Conservation (phyloP, 495 filamentous ascomycete genomes). For the Trichoderma virens region DNA sequence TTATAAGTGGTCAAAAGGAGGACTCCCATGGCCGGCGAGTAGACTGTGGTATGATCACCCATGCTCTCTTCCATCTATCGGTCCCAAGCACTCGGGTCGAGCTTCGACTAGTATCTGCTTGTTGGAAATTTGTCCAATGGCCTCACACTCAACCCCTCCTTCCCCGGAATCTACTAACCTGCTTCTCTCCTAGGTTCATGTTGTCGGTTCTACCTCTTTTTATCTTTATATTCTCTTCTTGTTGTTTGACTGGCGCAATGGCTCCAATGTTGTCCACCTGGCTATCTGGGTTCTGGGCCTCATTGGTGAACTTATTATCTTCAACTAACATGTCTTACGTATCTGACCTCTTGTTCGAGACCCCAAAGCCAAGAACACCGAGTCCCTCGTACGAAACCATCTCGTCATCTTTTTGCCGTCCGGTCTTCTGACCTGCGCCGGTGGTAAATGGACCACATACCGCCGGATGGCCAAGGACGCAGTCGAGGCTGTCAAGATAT, state of each 20-base stretch:
- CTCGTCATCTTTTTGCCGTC: slow-evolving; percentile 60
- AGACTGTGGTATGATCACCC: slow-evolving; percentile 8
- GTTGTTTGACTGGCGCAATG: slow-evolving; percentile 66
- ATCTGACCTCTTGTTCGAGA: slow-evolving; percentile 71
- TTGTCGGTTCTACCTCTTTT: slow-evolving; percentile 57
- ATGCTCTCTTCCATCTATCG: neutral
- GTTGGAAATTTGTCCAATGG: neutral
- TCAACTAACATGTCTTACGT: slow-evolving; percentile 32
- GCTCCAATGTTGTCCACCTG: slow-evolving; percentile 65
- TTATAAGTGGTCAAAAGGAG: slow-evolving; percentile 26
- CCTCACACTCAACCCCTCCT: neutral
- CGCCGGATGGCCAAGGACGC: slow-evolving; percentile 77
- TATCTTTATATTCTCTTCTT: slow-evolving; percentile 62
- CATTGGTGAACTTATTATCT: slow-evolving; percentile 59
- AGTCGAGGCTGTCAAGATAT: slow-evolving; percentile 8
- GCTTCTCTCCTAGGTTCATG: slow-evolving; percentile 57
- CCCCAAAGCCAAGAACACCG: slow-evolving; percentile 65
- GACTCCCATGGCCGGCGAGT: slow-evolving; percentile 10
- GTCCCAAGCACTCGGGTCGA: neutral
- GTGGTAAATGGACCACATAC: slow-evolving; percentile 80
- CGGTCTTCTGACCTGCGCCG: slow-evolving; percentile 65
- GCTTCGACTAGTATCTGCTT: neutral
- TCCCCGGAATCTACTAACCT: slow-evolving; percentile 16
- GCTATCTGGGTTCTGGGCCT: slow-evolving; percentile 64
- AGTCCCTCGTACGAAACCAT: slow-evolving; percentile 75